A percentile compares a stretch with the other conserved stretches of the same genome.
Conservation (phyloP, 495 filamentous ascomycete species). For the Penicillium roqueforti region DNA sequence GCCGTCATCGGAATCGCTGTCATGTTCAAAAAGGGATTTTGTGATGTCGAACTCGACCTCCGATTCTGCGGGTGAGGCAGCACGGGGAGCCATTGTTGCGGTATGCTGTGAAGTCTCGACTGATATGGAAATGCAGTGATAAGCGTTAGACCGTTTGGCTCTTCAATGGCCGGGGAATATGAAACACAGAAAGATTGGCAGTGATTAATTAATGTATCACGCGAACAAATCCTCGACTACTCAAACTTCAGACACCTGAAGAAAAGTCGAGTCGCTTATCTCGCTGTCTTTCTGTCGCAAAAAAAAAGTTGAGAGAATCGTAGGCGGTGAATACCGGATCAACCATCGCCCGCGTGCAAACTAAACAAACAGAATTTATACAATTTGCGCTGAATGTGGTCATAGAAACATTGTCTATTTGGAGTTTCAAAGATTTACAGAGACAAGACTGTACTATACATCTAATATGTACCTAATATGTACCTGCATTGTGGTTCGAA, state of each 20-base stretch:
- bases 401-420: neutral
- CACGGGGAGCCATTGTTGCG: constrained; percentile 53
- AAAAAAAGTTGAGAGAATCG: constrained; percentile 28
- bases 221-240: neutral
- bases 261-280: constrained; percentile 12
- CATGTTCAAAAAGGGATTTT: constrained; percentile 64
- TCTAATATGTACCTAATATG: neutral
- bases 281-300: constrained; percentile 23
- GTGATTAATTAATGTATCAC: neutral
- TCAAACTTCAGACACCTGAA: constrained; percentile 10
- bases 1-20: constrained; percentile 48
- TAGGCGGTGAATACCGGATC: constrained; percentile 37
- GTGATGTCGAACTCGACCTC: constrained; percentile 93
- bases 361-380: constrained; percentile 23
- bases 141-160: constrained; percentile 5
- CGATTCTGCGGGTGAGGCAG: constrained; percentile 75
- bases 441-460: no score
- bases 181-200: neutral
- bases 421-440: no score
- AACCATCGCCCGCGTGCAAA: constrained; percentile 33
- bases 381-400: neutral
- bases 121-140: constrained; percentile 15
- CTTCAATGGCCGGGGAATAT: constrained; percentile 1
- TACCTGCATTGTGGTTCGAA: neutral
- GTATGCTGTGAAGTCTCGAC: constrained; percentile 7